Evolutionary conservation across 163 green algal species (phyloP).

Genomic region (Scenedesmus sp.): DNA sequence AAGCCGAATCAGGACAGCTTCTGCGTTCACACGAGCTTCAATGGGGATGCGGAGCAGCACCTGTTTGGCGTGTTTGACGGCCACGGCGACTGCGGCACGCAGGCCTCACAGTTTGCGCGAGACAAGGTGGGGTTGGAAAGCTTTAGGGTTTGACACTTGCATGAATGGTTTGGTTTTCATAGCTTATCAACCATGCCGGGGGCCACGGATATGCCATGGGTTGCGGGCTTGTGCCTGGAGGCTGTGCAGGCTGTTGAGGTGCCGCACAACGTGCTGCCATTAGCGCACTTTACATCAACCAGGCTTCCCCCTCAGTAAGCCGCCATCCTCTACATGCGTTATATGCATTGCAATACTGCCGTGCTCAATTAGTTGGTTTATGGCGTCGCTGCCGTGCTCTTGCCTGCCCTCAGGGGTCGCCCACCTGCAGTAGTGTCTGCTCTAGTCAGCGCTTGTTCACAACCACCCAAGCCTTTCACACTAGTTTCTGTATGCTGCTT

Average conservation of each 20-base stretch:
- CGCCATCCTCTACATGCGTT: too few species aligned
- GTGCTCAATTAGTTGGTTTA: too few species aligned
- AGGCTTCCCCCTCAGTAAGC: too few species aligned
- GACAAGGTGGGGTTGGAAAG: constrained; percentile 72
- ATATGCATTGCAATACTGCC: too few species aligned
- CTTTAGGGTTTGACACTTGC: too few species aligned
- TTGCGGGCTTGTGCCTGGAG: neutral
- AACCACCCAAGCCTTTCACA: neutral
- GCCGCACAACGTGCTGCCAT: neutral
- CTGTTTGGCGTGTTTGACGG: constrained; percentile 96
- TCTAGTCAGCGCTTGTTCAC: neutral
- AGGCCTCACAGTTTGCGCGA: constrained; percentile 85
- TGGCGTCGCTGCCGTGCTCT: too few species aligned
- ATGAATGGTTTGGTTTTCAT: too few species aligned
- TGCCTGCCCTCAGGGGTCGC: too few species aligned
- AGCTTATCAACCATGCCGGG: neutral
- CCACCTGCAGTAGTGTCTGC: too few species aligned
- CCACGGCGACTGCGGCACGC: constrained; percentile 78
- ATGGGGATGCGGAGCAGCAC: constrained; percentile 74
- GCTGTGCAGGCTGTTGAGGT: neutral
- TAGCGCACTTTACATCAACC: neutral
- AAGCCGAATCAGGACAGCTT: constrained; percentile 95
- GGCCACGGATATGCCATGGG: neutral
- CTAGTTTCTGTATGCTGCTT: neutral
- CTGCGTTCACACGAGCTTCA: constrained; percentile 78